Evolutionary conservation across 495 filamentous ascomycete species (phyloP).

Genomic region (Hypoxylon fragiforme): DNA sequence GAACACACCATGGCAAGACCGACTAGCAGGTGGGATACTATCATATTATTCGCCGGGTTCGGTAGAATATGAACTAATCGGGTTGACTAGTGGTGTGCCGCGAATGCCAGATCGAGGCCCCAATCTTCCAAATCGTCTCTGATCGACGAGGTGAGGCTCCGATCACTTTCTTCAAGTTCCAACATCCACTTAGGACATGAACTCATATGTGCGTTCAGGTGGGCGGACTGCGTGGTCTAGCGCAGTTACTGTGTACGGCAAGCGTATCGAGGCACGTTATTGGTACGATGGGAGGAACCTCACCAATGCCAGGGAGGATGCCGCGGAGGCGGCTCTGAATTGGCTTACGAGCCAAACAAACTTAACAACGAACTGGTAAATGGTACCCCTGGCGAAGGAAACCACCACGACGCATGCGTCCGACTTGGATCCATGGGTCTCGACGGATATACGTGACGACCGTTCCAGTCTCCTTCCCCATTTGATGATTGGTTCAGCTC

Average conservation of each 20-base stretch:
- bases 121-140: constrained; percentile 72
- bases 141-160: constrained; percentile 80
- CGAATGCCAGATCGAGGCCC: constrained; percentile 55
- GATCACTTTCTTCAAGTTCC: constrained; percentile 3
- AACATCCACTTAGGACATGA: constrained; percentile 5
- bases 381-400: neutral
- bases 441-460: constrained; percentile 15
- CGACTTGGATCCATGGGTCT: no score
- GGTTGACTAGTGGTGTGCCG: constrained; percentile 61
- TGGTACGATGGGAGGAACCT: constrained; percentile 90
- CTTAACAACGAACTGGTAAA: constrained; percentile 27
- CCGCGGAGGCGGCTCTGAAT: constrained; percentile 73
- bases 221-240: constrained; percentile 91
- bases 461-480: constrained; percentile 24
- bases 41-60: neutral
- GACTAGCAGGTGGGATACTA: constrained; percentile 38
- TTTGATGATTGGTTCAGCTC: constrained; percentile 26
- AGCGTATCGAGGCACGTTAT: constrained; percentile 67
- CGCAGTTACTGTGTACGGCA: constrained; percentile 62
- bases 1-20: constrained; percentile 40
- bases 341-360: constrained; percentile 42
- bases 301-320: constrained; percentile 88
- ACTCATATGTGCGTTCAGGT: constrained; percentile 51
- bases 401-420: constrained; percentile 10
- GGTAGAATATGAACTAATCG: constrained; percentile 17